Percentiles rank a stretch among this genome's conserved stretches.
Conservation (phyloP, 1,284 basidiomycete genomes). For the Phenoliferia sp. region DNA sequence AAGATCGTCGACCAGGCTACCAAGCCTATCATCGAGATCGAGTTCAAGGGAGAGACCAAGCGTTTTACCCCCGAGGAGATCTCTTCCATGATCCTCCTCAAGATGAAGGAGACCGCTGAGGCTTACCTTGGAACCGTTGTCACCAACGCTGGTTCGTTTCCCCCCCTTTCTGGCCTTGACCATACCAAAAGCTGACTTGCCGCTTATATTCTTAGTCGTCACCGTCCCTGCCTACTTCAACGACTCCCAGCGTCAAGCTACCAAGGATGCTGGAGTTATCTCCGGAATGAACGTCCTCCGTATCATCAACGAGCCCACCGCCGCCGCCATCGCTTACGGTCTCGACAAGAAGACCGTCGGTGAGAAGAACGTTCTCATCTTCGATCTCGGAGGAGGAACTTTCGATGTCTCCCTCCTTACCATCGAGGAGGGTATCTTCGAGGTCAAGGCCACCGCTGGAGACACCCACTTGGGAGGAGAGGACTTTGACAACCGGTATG, state of each 20-base stretch:
- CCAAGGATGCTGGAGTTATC: slow-evolving; percentile 89
- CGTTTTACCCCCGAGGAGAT: slow-evolving; percentile 94
- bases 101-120: slow-evolving; percentile 99
- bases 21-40: slow-evolving; percentile 84
- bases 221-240: slow-evolving; percentile 94
- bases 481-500: slow-evolving; percentile 84
- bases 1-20: slow-evolving; percentile 65
- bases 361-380: slow-evolving; percentile 92
- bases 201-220: slow-evolving; percentile 47
- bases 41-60: slow-evolving; percentile 87
- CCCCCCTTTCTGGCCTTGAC: neutral
- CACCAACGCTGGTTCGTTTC: neutral
- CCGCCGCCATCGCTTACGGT: slow-evolving; percentile 91
- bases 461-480: slow-evolving; percentile 99
- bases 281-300: slow-evolving; percentile 87
- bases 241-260: slow-evolving; percentile 92
- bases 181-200: neutral
- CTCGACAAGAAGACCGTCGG: slow-evolving; percentile 74
- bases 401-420: slow-evolving; percentile 98
- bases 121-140: slow-evolving; percentile 73
- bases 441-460: slow-evolving; percentile 98
- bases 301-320: slow-evolving; percentile 95
- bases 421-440: slow-evolving; percentile 98
- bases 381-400: slow-evolving; percentile 97
- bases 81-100: slow-evolving; percentile 88